A percentile compares a stretch with the other conserved stretches of the same genome.
Conservation (phyloP, 345 rosid genomes). For the Geranium rotundifolium region DNA sequence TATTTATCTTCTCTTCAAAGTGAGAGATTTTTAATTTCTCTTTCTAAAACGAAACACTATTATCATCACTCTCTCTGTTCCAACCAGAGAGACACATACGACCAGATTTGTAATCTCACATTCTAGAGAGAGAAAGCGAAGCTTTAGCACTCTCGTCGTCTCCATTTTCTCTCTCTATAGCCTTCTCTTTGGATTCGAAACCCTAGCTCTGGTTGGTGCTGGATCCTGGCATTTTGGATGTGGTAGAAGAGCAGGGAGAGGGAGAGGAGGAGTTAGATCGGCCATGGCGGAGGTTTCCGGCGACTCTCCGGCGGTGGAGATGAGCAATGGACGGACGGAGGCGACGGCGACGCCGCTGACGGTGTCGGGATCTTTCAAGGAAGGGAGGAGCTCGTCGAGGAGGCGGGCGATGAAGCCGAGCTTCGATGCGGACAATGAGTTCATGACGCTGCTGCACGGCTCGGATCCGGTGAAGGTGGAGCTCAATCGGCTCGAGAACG, state of each 20-base stretch:
- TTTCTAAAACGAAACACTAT: not conserved
- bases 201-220: not conserved
- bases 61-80: not conserved
- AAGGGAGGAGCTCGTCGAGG: conserved; percentile 52
- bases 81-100: not conserved
- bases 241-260: not conserved
- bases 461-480: conserved; percentile 98
- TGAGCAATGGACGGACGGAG: conserved; percentile 14
- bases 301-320: conserved; percentile 13
- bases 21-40: not conserved
- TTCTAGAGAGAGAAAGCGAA: not conserved
- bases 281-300: conserved; percentile 39
- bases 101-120: not conserved
- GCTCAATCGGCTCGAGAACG: conserved; percentile 93
- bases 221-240: not conserved
- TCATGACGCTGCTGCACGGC: conserved; percentile 78
- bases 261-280: conserved; percentile 19
- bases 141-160: not conserved
- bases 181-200: not conserved
- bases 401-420: conserved; percentile 66
- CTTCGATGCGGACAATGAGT: conserved; percentile 90
- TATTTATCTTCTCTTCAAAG: no score
- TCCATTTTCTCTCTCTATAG: not conserved
- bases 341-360: conserved; percentile 28
- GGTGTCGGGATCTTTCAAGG: conserved; percentile 57